Percentiles rank a stretch among this genome's conserved stretches.
These are phyloP conservation scores for Thozetella sp. DNA, from an alignment of 495 filamentous ascomycete species.

Conservation along the genomic window DNA sequence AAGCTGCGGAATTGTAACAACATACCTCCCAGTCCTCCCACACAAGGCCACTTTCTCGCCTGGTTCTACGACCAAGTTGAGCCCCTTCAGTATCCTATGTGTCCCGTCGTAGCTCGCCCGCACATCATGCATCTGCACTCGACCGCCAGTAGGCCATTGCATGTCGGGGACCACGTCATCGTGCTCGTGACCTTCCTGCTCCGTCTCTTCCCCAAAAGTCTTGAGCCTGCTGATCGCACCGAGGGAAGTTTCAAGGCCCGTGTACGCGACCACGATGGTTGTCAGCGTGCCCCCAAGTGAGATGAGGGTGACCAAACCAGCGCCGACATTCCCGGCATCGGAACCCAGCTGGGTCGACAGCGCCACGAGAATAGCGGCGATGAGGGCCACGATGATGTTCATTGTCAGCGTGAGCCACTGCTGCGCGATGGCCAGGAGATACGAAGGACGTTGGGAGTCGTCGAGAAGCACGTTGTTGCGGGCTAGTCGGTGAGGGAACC, in stretches of 20 bases:
- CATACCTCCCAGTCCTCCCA: constrained; percentile 28
- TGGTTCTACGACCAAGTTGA: constrained; percentile 21
- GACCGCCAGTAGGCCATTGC: neutral
- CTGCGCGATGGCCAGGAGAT: constrained; percentile 47
- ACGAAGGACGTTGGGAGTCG: constrained; percentile 40
- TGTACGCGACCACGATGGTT: constrained; percentile 24
- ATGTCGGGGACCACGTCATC: constrained; percentile 25
- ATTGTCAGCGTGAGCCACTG: constrained; percentile 43
- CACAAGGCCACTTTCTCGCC: constrained; percentile 38
- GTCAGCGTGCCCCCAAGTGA: constrained; percentile 19
- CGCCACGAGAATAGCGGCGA: constrained; percentile 32
- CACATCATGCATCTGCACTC: neutral
- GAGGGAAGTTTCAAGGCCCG: constrained; percentile 36
- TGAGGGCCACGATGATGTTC: constrained; percentile 32
- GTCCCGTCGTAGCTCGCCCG: constrained; percentile 11
- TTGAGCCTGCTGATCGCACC: constrained; percentile 37
- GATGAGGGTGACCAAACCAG: constrained; percentile 43
- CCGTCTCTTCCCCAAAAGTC: constrained; percentile 19
- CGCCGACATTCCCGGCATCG: constrained; percentile 54
- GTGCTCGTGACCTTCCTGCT: constrained; percentile 23
- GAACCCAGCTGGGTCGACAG: constrained; percentile 31
- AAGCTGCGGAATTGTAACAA: neutral
- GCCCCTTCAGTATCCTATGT: constrained; percentile 21
- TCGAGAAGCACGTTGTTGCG: constrained; percentile 41
- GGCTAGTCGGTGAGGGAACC: constrained; percentile 38